A percentile compares a stretch with the other conserved stretches of the same genome.
These are phyloP conservation scores for Globisporangium barbulae DNA, from an alignment of 352 stramenopile genomes.

Conservation along the genomic window DNA sequence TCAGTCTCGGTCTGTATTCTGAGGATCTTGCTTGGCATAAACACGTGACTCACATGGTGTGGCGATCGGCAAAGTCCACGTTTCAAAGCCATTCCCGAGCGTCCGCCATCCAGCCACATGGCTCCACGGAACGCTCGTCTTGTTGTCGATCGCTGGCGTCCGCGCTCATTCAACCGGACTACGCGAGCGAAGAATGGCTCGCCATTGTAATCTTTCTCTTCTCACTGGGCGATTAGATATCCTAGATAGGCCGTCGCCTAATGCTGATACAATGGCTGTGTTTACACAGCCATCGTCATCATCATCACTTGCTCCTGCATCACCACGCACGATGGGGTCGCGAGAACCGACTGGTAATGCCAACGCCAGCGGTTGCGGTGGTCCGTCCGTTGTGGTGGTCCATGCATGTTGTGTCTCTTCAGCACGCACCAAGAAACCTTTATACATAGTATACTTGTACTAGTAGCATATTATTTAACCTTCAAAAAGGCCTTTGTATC, in stretches of 20 bases:
- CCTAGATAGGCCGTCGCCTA: background rate
- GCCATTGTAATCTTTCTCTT: background rate
- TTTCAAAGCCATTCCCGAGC: background rate
- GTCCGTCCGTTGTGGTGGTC: constrained; percentile 1
- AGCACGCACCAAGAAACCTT: background rate
- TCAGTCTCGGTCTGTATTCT: no score
- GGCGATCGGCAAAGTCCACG: no score
- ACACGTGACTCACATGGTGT: no score
- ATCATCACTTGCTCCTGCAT: background rate
- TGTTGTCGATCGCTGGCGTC: background rate
- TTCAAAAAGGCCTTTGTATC: background rate
- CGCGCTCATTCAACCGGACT: background rate
- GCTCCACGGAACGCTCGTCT: background rate
- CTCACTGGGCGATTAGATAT: background rate
- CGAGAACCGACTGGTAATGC: constrained; percentile 1
- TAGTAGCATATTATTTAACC: background rate
- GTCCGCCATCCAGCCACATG: background rate
- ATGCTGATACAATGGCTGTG: background rate
- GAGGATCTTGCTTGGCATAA: no score
- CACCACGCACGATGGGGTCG: background rate
- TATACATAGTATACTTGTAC: background rate
- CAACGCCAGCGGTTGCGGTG: background rate
- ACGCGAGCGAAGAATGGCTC: background rate
- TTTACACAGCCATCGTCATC: background rate
- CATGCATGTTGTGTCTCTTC: background rate